Percentiles rank a stretch among this genome's conserved stretches.
Evolutionary conservation across 495 filamentous ascomycete genomes (phyloP).

Genomic region (Xylaria telfairii): DNA sequence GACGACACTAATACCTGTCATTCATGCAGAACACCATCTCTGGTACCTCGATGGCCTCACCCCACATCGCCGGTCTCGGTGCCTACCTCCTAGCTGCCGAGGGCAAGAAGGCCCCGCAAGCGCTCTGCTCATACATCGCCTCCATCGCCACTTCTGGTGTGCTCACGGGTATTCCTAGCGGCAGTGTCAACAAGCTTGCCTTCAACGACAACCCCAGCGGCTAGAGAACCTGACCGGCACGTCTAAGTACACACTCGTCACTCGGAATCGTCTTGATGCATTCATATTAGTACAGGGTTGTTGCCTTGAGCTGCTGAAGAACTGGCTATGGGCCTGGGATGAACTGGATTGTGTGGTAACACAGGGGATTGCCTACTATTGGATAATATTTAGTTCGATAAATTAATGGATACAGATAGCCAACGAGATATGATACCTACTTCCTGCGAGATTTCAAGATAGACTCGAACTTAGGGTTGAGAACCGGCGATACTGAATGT

Average conservation of each 20-base stretch:
- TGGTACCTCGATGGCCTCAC: constrained; percentile 70
- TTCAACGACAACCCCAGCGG: constrained; percentile 57
- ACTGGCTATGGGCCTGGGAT: neutral
- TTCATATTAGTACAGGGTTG: neutral
- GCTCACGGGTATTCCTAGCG: constrained; percentile 47
- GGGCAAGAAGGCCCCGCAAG: constrained; percentile 51
- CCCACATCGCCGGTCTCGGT: constrained; percentile 67
- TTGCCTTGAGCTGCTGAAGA: neutral
- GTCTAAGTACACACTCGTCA: neutral
- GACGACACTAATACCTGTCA: neutral
- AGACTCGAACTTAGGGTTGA: neutral
- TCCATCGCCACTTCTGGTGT: constrained; percentile 41
- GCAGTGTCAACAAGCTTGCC: constrained; percentile 55
- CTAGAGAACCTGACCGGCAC: constrained; percentile 26
- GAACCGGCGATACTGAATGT: neutral
- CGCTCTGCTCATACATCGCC: constrained; percentile 52
- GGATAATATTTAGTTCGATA: neutral
- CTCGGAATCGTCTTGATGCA: neutral
- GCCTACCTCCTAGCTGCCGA: constrained; percentile 63
- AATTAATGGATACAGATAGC: neutral
- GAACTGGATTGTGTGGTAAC: neutral
- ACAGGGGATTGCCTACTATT: neutral
- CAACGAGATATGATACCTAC: constrained; percentile 6
- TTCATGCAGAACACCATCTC: constrained; percentile 65
- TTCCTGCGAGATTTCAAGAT: neutral